Evolutionary conservation across 495 filamentous ascomycete species (phyloP), one percentile per base, ranked within the genome.

Genomic region (Aspergillus carlsbadensis): DNA sequence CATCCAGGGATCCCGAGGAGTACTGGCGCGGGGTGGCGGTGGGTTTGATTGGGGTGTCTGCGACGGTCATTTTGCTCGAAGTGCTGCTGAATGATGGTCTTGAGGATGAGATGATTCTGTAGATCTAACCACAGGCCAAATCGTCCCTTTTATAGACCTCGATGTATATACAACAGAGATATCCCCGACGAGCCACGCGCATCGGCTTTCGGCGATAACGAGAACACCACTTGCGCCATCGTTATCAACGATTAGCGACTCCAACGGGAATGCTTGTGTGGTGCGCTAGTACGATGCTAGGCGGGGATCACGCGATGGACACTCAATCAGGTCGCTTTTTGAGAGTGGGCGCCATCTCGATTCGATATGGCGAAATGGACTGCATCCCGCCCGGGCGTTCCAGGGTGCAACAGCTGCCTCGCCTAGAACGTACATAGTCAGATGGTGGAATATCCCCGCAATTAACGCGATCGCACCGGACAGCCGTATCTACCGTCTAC

Each of bases 1-100:
- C 22, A 24, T 60, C 58, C 26, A 60, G 46, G 4, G 58, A 60
- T 1, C 46, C 52, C 0, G 46, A 46, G 40, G 52, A 60, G 52
- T 56, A 48, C 17, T 52, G 49, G 14, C 58, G 52, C 17, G 57
- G 44, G 26, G 54, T 44, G 6, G 52, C 14, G n/a, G 36, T 15
- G 35, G 8, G 26, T 21, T 43, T 35, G 5, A 46, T 22, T 40
- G 46, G 21, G 10, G 36, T 41, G 13, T 34, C 26, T 20, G 51
- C 51, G 35, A 55, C 41, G 18, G 52, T 48, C 53, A 55, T 55
- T 37, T n/a, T 46, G 11, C 2, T 43, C 18, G 39, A 20, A 5
- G 10, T 2, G n/a, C 29, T 47, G 5, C 5, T 10, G 31, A 26
- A 46, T 6, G 31, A 10, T 46, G 6, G 15, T 5, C 15, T 29